Conservation (phyloP, 257 asterid genomes). For the Rubia yunnanensis region DNA sequence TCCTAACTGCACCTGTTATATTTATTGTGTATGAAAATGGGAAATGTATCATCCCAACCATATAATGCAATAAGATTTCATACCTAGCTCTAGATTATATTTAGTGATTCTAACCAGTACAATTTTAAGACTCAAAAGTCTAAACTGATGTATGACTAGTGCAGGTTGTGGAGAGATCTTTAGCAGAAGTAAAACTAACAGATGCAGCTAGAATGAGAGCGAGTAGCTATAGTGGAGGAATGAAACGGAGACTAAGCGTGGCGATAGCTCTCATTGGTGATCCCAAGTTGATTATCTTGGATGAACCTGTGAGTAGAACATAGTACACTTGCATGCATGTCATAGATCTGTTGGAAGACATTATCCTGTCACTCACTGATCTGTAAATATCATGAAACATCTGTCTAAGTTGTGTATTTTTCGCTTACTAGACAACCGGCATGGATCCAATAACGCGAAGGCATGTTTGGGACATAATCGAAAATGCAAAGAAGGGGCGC, state of each 20-base stretch:
- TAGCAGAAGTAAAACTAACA: slow-evolving; percentile 75
- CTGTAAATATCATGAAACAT: not conserved
- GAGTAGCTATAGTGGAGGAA: slow-evolving; percentile 55
- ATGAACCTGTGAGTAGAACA: slow-evolving; percentile 68
- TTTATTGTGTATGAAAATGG: too few species aligned
- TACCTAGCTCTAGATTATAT: not conserved
- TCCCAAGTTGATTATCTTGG: slow-evolving; percentile 60
- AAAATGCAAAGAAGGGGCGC: slow-evolving; percentile 81
- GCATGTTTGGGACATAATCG: slow-evolving; percentile 93
- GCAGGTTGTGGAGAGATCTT: slow-evolving; percentile 53
- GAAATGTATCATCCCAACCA: too few species aligned
- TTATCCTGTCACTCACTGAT: too few species aligned
- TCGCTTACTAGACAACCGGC: slow-evolving; percentile 65
- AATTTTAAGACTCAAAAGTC: not conserved
- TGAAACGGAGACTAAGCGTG: slow-evolving; percentile 33
- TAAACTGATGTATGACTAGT: not conserved
- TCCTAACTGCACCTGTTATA: not conserved
- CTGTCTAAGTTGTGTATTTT: not conserved
- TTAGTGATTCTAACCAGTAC: not conserved
- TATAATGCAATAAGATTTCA: not conserved
- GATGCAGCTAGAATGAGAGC: slow-evolving; percentile 72
- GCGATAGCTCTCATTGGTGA: slow-evolving; percentile 38
- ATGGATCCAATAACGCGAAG: slow-evolving; percentile 96
- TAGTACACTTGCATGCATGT: not conserved
- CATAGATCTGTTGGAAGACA: too few species aligned